These are phyloP conservation scores for Vicia sativa DNA, from an alignment of 306 rosid genomes.

Conservation along the genomic window DNA sequence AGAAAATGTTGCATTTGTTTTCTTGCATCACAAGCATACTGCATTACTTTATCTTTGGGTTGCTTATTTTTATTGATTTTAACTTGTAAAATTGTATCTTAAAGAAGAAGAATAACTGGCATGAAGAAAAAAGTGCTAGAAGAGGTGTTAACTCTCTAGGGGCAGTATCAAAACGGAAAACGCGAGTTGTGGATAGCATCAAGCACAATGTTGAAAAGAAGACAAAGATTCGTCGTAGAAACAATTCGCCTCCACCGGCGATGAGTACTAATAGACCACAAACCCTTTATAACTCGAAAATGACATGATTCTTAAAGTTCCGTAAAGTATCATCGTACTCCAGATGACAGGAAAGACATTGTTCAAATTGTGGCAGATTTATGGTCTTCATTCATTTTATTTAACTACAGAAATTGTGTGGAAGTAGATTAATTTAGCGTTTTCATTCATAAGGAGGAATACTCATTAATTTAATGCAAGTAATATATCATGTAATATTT, in stretches of 20 bases:
- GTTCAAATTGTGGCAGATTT: neutral
- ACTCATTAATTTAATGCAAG: neutral
- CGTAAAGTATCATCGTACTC: too few relatives aligned
- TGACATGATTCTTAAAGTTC: too few relatives aligned
- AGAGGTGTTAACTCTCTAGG: constrained; percentile 13
- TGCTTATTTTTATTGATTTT: neutral
- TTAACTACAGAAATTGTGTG: neutral
- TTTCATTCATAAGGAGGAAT: neutral
- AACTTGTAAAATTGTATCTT: constrained; percentile 9
- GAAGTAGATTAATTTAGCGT: constrained; percentile 15
- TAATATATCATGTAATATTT: neutral
- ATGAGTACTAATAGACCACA: neutral
- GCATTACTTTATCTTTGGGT: neutral
- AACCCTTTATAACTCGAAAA: constrained; percentile 9
- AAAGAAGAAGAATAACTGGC: constrained; percentile 15
- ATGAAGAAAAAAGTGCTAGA: neutral
- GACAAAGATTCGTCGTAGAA: constrained; percentile 16
- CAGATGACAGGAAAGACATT: neutral
- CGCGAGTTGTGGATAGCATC: neutral
- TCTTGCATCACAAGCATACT: constrained; percentile 6
- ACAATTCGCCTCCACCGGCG: constrained; percentile 2
- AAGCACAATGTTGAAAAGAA: constrained; percentile 24
- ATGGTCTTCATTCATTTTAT: neutral
- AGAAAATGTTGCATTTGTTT: constrained; percentile 1
- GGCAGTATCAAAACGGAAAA: constrained; percentile 7